Evolutionary conservation across 129 eudicot genomes (phyloP).

Genomic region (Flaveria linearis): DNA sequence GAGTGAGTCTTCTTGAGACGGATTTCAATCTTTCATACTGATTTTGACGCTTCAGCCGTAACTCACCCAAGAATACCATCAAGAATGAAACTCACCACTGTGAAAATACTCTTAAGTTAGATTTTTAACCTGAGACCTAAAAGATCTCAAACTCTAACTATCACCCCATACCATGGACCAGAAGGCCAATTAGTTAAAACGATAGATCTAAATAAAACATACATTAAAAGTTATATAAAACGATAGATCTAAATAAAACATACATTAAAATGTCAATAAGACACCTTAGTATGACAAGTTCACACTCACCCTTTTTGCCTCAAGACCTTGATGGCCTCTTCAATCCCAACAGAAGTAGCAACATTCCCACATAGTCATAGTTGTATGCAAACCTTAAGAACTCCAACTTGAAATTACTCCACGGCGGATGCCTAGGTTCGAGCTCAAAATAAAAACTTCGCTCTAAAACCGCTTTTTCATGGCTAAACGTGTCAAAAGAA

Average conservation of each 20-base stretch:
- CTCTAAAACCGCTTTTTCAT: slow-evolving; percentile 77
- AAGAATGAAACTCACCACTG: too few relatives aligned
- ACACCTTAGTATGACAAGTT: slow-evolving; percentile 2
- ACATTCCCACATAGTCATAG: slow-evolving; percentile 53
- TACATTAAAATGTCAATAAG: not conserved
- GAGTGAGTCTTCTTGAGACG: too few relatives aligned
- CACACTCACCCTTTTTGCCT: slow-evolving; percentile 1
- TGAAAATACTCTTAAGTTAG: too few relatives aligned
- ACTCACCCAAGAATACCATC: too few relatives aligned
- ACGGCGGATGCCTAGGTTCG: slow-evolving; percentile 90
- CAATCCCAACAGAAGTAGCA: slow-evolving; percentile 69
- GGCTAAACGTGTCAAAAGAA: slow-evolving; percentile 91
- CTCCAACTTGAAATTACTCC: slow-evolving; percentile 71
- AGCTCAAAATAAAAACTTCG: slow-evolving; percentile 68
- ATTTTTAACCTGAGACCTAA: too few relatives aligned
- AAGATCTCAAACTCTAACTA: too few relatives aligned
- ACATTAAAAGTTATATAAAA: too few relatives aligned
- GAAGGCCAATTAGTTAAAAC: too few relatives aligned
- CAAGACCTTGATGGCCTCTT: slow-evolving; percentile 35
- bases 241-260: not conserved
- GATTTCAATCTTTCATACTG: too few relatives aligned
- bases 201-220: too few relatives aligned
- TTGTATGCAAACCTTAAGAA: slow-evolving; percentile 66
- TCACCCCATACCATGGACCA: too few relatives aligned
- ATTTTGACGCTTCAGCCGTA: too few relatives aligned